Conservation (phyloP, 495 filamentous ascomycete genomes). For the Penicillium turbatum region DNA sequence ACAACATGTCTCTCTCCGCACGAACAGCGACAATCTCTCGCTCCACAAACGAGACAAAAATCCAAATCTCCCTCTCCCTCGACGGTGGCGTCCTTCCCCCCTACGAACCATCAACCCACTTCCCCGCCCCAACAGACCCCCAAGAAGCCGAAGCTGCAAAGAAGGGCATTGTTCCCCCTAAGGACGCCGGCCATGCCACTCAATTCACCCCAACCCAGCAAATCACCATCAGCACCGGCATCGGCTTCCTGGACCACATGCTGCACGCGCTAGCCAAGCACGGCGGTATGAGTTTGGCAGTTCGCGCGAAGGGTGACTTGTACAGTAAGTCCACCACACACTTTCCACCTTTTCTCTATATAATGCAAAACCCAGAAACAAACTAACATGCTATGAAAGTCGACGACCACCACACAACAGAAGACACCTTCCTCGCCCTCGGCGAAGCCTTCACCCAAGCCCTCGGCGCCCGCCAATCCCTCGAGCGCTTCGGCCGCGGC, state of each 20-base stretch:
- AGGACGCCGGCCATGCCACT: constrained; percentile 70
- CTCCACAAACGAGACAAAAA: constrained; percentile 95
- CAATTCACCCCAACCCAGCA: constrained; percentile 76
- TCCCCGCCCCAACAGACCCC: constrained; percentile 37
- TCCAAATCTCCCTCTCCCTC: constrained; percentile 83
- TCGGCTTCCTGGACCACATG: constrained; percentile 99
- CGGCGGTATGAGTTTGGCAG: constrained; percentile 80
- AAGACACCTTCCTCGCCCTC: constrained; percentile 91
- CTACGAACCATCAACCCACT: constrained; percentile 50
- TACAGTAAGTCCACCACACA: constrained; percentile 63
- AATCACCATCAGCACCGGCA: constrained; percentile 85
- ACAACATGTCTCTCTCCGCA: constrained; percentile 34
- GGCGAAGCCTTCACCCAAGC: constrained; percentile 77
- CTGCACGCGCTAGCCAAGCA: constrained; percentile 95
- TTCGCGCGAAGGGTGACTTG: constrained; percentile 81
- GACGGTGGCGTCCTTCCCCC: constrained; percentile 75
- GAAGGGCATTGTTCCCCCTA: constrained; percentile 83
- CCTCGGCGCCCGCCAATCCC: constrained; percentile 69
- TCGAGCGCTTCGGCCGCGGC: constrained; percentile 84
- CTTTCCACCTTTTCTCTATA: too few relatives aligned
- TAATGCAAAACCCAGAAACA: too few relatives aligned
- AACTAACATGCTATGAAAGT: constrained; percentile 53
- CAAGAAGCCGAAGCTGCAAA: constrained; percentile 44
- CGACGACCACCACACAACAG: constrained; percentile 97
- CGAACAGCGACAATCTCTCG: constrained; percentile 75